Evolutionary conservation across 208 protist genomes (phyloP), one percentile per base, ranked within the genome.

Genomic region (Leishmania turanica): DNA sequence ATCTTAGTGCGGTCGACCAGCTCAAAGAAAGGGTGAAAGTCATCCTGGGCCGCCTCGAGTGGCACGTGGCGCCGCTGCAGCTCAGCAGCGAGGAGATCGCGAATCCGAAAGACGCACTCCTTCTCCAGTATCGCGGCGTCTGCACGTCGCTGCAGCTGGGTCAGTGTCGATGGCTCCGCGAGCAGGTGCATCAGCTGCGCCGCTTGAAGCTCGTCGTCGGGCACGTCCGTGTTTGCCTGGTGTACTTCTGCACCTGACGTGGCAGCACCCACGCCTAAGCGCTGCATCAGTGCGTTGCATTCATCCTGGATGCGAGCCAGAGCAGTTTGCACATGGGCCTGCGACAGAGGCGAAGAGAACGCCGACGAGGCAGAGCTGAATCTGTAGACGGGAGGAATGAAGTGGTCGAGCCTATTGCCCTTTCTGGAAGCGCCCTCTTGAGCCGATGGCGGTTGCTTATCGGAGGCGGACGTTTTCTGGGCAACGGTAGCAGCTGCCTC

Each of bases 121-220:
- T 58, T 65, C 40, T 84, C 81, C 60, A 77, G 60, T 37, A 84
- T 66, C 1, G 69, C 69, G 17, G 58, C 75, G 6, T 70, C 81
- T 13, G 81, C 75, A 17, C 75, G 81, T 5, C 58, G 75, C 66
- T 75, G 81, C n/a, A 84, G 75, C 81, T 80, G 54, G 17, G 54
- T 4, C 27, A 80, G 69, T 6, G 65, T 19, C 1, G 24, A 47
- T 9, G 81, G 69, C 3, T 42, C 66, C 15, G 58, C 24, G 24
- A 84, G 58, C 15, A 71, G 66, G 47, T 34, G 17, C 75, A 80
- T 80, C 0, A 77, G 66, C 17, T 80, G 49, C 11, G 75, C 51
- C 19, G 37, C 73, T n/a, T 34, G 42, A 34, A 75, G n/a, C 71
- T 75, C 47, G 8, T 75, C 71, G 8, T 75, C 49, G 15, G 51